Evolutionary conservation across 495 filamentous ascomycete species (phyloP).

Genomic region (Trypethelium eluteriae): DNA sequence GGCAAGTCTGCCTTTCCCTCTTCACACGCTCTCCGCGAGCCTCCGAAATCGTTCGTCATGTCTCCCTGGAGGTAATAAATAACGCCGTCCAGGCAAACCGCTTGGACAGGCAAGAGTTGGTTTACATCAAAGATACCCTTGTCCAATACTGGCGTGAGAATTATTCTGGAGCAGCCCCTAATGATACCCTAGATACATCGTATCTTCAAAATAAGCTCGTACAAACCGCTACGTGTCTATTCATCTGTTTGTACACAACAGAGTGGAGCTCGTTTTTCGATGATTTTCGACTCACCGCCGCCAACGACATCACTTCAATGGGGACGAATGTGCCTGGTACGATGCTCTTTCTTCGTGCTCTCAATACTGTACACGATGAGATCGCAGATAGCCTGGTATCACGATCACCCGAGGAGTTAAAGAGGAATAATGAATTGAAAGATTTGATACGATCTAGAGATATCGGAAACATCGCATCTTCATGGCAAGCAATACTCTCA

Average conservation of each 20-base stretch:
- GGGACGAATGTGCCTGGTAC: conserved; percentile 59
- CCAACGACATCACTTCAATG: conserved; percentile 39
- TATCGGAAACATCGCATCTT: conserved; percentile 71
- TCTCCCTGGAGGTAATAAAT: conserved; percentile 84
- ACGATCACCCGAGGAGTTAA: conserved; percentile 63
- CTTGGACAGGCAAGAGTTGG: conserved; percentile 59
- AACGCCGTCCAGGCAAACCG: conserved; percentile 71
- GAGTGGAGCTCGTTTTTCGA: conserved; percentile 85
- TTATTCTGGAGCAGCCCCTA: conserved; percentile 52
- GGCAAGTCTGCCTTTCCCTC: conserved; percentile 77
- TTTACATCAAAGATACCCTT: conserved; percentile 65
- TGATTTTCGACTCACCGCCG: conserved; percentile 65
- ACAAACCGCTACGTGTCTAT: conserved; percentile 88
- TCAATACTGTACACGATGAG: conserved; percentile 88
- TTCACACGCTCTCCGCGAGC: conserved; percentile 70
- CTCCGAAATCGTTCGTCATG: conserved; percentile 74
- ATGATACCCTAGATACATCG: conserved; percentile 52
- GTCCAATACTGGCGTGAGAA: conserved; percentile 65
- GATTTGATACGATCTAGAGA: conserved; percentile 79
- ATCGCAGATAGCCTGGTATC: conserved; percentile 87
- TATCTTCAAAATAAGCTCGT: conserved; percentile 94
- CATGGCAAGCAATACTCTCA: conserved; percentile 85
- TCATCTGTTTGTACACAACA: conserved; percentile 71
- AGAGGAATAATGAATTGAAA: conserved; percentile 75
- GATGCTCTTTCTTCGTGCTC: conserved; percentile 77